These are phyloP conservation scores for Lichtheimia hyalospora DNA, from an alignment of 371 early-diverging fungal species.

Conservation along the genomic window DNA sequence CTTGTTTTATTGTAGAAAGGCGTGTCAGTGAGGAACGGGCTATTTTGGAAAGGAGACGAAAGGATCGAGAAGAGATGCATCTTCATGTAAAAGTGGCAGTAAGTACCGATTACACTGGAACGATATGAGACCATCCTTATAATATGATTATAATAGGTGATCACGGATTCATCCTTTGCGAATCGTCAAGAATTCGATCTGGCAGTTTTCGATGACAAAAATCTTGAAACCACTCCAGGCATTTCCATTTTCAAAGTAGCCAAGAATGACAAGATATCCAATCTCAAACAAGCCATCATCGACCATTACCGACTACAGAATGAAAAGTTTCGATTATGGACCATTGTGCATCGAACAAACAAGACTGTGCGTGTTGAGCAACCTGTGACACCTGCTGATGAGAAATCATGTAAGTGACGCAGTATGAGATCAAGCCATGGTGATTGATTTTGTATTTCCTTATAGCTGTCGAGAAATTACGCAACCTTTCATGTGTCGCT, in stretches of 20 bases:
- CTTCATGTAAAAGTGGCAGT: conserved; percentile 66
- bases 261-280: conserved; percentile 58
- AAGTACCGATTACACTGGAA: conserved; percentile 1
- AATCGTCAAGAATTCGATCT: conserved; percentile 84
- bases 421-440: too few relatives aligned
- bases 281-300: conserved; percentile 56
- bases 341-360: conserved; percentile 78
- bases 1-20: conserved; percentile 35
- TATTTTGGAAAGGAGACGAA: conserved; percentile 50
- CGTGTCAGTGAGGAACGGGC: conserved; percentile 64
- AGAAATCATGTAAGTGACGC: conserved; percentile 40
- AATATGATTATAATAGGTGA: conserved; percentile 29
- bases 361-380: conserved; percentile 82
- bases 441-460: background rate
- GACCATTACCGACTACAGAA: conserved; percentile 48
- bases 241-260: conserved; percentile 49
- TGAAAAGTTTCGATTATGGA: conserved; percentile 82
- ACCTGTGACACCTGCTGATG: conserved; percentile 48
- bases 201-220: conserved; percentile 64
- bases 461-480: conserved; percentile 32
- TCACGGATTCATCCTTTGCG: conserved; percentile 64
- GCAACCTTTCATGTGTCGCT: conserved; percentile 22
- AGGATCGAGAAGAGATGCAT: conserved; percentile 74
- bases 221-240: conserved; percentile 28
- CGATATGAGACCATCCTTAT: background rate